Conservation (phyloP, 495 filamentous ascomycete species). For the Aspergillus avenaceus region DNA sequence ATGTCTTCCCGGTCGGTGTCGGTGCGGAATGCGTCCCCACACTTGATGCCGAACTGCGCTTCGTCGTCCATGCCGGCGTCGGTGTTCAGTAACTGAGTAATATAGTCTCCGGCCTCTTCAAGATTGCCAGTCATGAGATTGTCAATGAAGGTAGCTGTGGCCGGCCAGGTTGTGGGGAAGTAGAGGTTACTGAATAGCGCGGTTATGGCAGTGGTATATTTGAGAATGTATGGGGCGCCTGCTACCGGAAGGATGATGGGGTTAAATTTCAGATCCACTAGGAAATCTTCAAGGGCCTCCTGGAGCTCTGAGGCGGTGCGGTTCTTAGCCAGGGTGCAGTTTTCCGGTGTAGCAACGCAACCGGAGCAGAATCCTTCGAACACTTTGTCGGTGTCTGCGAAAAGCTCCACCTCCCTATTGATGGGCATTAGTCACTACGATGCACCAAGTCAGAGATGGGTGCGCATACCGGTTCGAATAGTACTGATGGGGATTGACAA, state of each 20-base stretch:
- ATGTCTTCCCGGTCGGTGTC: constrained; percentile 13
- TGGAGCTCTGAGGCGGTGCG: constrained; percentile 30
- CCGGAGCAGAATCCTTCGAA: constrained; percentile 26
- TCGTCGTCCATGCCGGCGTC: not conserved
- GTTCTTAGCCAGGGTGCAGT: constrained; percentile 26
- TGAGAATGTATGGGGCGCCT: no score
- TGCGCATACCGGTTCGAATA: constrained; percentile 19
- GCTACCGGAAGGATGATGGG: no score
- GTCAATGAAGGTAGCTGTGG: constrained; percentile 14
- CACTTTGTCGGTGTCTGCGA: constrained; percentile 24
- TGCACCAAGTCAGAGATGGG: constrained; percentile 2
- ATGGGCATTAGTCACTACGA: not conserved
- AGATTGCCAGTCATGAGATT: constrained; percentile 16
- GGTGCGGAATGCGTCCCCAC: not conserved
- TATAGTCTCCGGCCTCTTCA: no score
- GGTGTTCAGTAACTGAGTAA: not conserved
- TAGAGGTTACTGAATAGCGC: constrained; percentile 22
- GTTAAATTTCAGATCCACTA: constrained; percentile 22
- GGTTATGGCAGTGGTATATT: constrained; percentile 19
- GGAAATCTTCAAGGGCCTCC: constrained; percentile 20
- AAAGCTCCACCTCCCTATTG: constrained; percentile 11
- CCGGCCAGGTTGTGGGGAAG: constrained; percentile 20
- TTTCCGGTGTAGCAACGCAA: constrained; percentile 23
- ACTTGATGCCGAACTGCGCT: not conserved
- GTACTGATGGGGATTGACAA: constrained; percentile 35